phyloP scores from a whole-genome alignment of 2,329 filamentous ascomycete species.

The Penicillium olsonii region DNA sequence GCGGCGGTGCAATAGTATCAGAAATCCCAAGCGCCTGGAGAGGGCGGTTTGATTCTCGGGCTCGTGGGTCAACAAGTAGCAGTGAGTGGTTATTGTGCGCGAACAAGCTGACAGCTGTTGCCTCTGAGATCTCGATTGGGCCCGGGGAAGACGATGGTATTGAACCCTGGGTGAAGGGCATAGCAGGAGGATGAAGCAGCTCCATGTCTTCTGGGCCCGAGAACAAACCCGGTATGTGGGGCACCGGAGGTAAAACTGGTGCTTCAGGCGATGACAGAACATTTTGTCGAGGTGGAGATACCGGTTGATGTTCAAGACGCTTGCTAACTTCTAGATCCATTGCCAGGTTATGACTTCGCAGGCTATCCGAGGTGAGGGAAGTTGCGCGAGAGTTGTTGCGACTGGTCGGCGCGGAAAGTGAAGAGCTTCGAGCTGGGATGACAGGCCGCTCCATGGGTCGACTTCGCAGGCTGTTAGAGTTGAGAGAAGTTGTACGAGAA shows the following conservation, averaged over 20 bases:
- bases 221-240: constrained; percentile 40
- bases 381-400: constrained; percentile 46
- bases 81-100: constrained; percentile 65
- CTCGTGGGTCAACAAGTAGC: constrained; percentile 61
- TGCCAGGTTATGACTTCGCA: constrained; percentile 36
- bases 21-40: constrained; percentile 27
- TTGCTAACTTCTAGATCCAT: constrained; percentile 30
- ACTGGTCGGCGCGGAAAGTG: constrained; percentile 50
- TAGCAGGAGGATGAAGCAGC: constrained; percentile 49
- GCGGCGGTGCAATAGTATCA: constrained; percentile 18
- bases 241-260: constrained; percentile 27
- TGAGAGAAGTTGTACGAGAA: constrained; percentile 48
- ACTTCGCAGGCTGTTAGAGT: constrained; percentile 43
- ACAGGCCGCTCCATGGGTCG: constrained; percentile 31
- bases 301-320: constrained; percentile 19
- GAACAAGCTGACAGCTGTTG: constrained; percentile 61
- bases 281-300: constrained; percentile 24
- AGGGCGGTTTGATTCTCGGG: constrained; percentile 31
- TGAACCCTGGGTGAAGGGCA: constrained; percentile 51
- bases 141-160: constrained; percentile 53
- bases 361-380: constrained; percentile 47
- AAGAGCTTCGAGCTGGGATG: constrained; percentile 46
- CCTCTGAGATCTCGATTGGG: constrained; percentile 60
- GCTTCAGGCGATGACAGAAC: constrained; percentile 17
- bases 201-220: constrained; percentile 41